Evolutionary conservation across 2,329 filamentous ascomycete genomes (phyloP).

Genomic region (Pyrenophora graminea): DNA sequence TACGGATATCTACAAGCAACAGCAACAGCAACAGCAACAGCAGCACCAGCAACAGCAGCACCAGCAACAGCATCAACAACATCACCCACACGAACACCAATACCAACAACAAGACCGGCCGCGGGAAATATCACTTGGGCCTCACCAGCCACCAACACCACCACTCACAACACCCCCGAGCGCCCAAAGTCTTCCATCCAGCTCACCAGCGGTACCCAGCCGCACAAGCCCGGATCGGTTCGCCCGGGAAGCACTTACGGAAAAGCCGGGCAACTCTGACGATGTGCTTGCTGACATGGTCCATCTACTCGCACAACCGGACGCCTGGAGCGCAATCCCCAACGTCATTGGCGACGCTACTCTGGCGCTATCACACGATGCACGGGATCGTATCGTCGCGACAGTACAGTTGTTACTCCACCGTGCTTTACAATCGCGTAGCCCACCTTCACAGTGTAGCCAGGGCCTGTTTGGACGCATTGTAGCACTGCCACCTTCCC

Average conservation of each 20-base stretch:
- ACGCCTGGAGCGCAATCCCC: conserved; percentile 2
- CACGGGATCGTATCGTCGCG: conserved; percentile 5
- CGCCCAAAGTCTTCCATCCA: background rate
- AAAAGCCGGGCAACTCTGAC: background rate
- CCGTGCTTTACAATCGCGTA: conserved; percentile 1
- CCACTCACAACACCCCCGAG: conserved; percentile 4
- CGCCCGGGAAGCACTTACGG: background rate
- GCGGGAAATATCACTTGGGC: background rate
- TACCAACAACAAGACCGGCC: too few species aligned
- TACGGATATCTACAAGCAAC: background rate
- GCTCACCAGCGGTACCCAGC: background rate
- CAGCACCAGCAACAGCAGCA: conserved; percentile 1
- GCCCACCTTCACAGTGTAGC: background rate
- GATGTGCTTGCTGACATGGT: conserved; percentile 8
- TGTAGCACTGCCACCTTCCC: conserved; percentile 7
- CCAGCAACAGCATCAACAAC: too few species aligned
- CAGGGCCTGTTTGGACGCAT: conserved; percentile 11
- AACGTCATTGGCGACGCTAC: background rate
- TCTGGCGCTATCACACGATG: conserved; percentile 3
- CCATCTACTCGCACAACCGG: conserved; percentile 5
- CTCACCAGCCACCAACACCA: conserved; percentile 2
- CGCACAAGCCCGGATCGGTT: background rate
- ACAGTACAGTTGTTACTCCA: conserved; percentile 7
- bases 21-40: background rate
- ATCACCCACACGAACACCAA: too few species aligned